These are phyloP conservation scores for Diaporthe ampelina DNA, from an alignment of 2,329 filamentous ascomycete genomes.

Conservation along the genomic window DNA sequence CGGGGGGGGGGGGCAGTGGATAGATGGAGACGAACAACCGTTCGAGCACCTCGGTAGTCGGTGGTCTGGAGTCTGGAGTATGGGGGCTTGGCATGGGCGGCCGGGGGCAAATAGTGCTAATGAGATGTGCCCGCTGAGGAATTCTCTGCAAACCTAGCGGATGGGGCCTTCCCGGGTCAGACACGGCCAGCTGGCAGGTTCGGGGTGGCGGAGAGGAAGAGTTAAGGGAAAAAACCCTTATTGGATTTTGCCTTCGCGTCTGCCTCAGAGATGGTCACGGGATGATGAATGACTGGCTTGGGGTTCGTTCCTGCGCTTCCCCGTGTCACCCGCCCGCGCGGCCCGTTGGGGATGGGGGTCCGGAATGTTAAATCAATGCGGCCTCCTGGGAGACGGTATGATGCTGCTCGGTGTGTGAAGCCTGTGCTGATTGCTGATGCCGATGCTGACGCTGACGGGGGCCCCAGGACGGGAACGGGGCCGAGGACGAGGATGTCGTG, in stretches of 20 bases:
- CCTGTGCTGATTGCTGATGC: constrained; percentile 9
- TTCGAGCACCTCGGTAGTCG: constrained; percentile 16
- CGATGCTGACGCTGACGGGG: constrained; percentile 1
- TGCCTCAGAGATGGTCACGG: constrained; percentile 38
- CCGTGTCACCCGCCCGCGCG: constrained; percentile 27
- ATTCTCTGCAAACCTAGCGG: constrained; percentile 32
- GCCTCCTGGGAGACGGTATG: not conserved
- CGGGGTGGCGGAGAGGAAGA: not conserved
- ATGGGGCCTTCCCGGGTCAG: constrained; percentile 15
- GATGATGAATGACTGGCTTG: constrained; percentile 32
- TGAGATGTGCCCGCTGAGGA: constrained; percentile 25
- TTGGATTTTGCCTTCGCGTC: constrained; percentile 25
- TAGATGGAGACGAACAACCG: not conserved
- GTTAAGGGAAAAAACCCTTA: not conserved
- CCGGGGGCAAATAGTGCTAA: constrained; percentile 18
- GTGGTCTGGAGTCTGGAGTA: constrained; percentile 9
- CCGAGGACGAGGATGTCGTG: constrained; percentile 18
- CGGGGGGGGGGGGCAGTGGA: not conserved
- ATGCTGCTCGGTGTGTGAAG: not conserved
- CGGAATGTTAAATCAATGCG: constrained; percentile 20
- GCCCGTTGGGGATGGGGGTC: constrained; percentile 20
- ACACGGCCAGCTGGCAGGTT: constrained; percentile 19
- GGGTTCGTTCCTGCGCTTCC: constrained; percentile 40
- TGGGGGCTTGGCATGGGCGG: constrained; percentile 18
- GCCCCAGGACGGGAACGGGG: not conserved